Percentiles rank a stretch among this genome's conserved stretches.
phyloP scores from a whole-genome alignment of 2,329 filamentous ascomycete species.

The Hyphodiscus sp. region DNA sequence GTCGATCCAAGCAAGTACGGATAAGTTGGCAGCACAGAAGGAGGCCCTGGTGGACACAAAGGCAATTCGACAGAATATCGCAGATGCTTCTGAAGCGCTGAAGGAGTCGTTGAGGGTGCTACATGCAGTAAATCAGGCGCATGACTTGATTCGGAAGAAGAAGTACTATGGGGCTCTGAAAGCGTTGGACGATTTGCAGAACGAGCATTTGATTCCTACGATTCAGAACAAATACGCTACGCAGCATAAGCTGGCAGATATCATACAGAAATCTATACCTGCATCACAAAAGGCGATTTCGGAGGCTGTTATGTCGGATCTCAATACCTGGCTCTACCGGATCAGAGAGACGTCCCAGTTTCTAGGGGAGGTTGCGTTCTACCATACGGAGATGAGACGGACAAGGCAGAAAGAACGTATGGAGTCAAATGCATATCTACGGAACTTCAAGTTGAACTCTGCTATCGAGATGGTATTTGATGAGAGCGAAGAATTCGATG shows the following conservation, averaged over 20 bases:
- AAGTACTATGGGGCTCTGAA: constrained; percentile 94
- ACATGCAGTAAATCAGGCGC: constrained; percentile 86
- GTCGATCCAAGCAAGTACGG: constrained; percentile 90
- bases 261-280: constrained; percentile 94
- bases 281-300: constrained; percentile 88
- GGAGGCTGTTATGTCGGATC: constrained; percentile 91
- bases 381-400: constrained; percentile 84
- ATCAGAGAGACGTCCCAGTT: constrained; percentile 96
- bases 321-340: constrained; percentile 94
- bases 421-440: constrained; percentile 67
- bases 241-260: constrained; percentile 88
- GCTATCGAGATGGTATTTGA: constrained; percentile 93
- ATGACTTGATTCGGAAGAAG: constrained; percentile 85
- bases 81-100: constrained; percentile 81
- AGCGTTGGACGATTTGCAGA: constrained; percentile 90
- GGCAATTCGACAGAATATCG: constrained; percentile 88
- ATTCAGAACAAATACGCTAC: constrained; percentile 80
- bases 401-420: constrained; percentile 76
- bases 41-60: constrained; percentile 89
- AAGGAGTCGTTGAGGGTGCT: constrained; percentile 89
- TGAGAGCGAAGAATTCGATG: constrained; percentile 91
- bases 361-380: constrained; percentile 91
- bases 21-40: constrained; percentile 91
- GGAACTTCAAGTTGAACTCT: constrained; percentile 87
- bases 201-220: constrained; percentile 75